A percentile compares a stretch with the other conserved stretches of the same genome.
Evolutionary conservation across 805 yeast species (phyloP).

Genomic region (Debaryomyces prosopidis): DNA sequence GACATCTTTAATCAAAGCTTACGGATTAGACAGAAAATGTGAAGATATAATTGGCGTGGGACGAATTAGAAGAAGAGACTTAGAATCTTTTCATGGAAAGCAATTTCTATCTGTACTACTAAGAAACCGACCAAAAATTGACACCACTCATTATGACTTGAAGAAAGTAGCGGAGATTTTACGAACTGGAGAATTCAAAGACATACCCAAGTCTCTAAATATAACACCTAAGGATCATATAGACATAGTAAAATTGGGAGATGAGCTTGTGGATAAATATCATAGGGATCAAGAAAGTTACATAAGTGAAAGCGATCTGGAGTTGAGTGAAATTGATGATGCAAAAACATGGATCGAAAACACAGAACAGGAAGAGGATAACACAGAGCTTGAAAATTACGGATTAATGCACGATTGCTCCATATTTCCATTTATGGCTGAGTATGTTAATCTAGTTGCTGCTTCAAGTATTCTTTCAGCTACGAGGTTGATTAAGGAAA

Average conservation of each 20-base stretch:
- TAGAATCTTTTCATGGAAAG: slow-evolving; percentile 51
- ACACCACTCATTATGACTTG: slow-evolving; percentile 9
- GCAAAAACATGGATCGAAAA: slow-evolving; percentile 7
- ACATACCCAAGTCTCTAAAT: neutral
- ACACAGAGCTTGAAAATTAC: slow-evolving; percentile 24
- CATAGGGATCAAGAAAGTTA: neutral
- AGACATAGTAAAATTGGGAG: neutral
- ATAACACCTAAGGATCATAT: neutral
- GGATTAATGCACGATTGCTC: slow-evolving; percentile 69
- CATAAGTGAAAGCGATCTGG: neutral
- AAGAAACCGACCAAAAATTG: slow-evolving; percentile 15
- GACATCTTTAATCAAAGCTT: slow-evolving; percentile 41
- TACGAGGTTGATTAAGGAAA: slow-evolving; percentile 23
- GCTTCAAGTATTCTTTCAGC: slow-evolving; percentile 61
- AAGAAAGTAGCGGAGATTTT: slow-evolving; percentile 3
- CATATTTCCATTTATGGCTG: slow-evolving; percentile 51
- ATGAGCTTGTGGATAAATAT: neutral
- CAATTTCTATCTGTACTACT: slow-evolving; percentile 44
- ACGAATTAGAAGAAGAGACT: slow-evolving; percentile 34
- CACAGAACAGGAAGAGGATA: slow-evolving; percentile 7
- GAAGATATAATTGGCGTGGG: slow-evolving; percentile 20
- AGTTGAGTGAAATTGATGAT: slow-evolving; percentile 2
- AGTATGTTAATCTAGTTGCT: slow-evolving; percentile 50
- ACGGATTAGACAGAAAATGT: slow-evolving; percentile 29
- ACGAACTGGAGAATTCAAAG: neutral